Percentiles rank a stretch among this genome's conserved stretches.
phyloP scores from a whole-genome alignment of 2,329 filamentous ascomycete genomes.

The Aspergillus novoparasiticus region DNA sequence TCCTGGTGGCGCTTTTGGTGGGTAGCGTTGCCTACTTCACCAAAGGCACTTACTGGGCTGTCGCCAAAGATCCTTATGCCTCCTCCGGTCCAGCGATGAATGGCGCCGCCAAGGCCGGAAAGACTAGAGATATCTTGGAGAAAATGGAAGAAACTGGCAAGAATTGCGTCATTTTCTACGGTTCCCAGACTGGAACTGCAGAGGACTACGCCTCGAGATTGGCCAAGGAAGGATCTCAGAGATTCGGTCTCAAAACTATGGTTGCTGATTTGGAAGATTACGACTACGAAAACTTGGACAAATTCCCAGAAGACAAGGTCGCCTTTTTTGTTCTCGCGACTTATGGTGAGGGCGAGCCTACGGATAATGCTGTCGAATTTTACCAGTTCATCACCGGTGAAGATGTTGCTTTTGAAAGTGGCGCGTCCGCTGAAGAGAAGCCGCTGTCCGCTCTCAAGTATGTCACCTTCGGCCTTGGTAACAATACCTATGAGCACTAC shows the following conservation, averaged over 20 bases:
- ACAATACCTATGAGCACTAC: constrained; percentile 99
- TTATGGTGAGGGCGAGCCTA: constrained; percentile 97
- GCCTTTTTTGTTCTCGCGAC: constrained; percentile 95
- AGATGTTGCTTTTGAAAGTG: constrained; percentile 77
- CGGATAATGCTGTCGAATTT: constrained; percentile 98
- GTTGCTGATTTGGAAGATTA: constrained; percentile 97
- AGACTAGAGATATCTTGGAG: constrained; percentile 89
- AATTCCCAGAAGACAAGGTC: constrained; percentile 84
- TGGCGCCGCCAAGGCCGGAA: constrained; percentile 72
- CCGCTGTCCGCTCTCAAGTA: constrained; percentile 84
- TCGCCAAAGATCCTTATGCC: constrained; percentile 86
- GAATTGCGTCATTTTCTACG: constrained; percentile 98
- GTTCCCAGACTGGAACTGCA: constrained; percentile 95
- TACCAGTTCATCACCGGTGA: constrained; percentile 92
- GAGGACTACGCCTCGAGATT: constrained; percentile 97
- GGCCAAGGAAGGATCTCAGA: constrained; percentile 94
- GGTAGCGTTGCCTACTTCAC: constrained; percentile 96
- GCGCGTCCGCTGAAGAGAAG: constrained; percentile 62
- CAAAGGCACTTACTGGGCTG: constrained; percentile 84
- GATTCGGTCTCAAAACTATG: constrained; percentile 97
- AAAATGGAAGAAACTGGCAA: constrained; percentile 95
- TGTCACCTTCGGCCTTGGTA: constrained; percentile 92
- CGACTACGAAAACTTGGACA: constrained; percentile 91
- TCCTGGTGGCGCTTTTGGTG: constrained; percentile 80
- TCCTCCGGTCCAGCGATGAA: constrained; percentile 64